Evolutionary conservation across 106 monocot species (phyloP), one percentile per base, ranked within the genome.

Genomic region (Apostasia shenzhenica): DNA sequence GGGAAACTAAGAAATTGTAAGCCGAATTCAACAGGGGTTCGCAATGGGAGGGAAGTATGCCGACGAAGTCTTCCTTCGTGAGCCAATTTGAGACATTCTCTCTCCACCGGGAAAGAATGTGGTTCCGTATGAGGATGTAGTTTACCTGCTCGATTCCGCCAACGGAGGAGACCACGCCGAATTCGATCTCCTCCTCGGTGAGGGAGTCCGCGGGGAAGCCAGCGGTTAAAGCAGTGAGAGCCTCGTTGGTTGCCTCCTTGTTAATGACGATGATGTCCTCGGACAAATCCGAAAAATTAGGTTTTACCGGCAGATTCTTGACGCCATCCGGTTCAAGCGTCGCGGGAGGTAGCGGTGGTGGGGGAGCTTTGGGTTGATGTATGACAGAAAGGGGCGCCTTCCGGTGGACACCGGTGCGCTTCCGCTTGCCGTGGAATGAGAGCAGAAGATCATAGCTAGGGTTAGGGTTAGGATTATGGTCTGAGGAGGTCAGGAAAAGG

Each of bases 141-240:
- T 94, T 90, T 2, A 99, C 90, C 90, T 99, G 99, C 72, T 99
- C 99, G 67, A 99, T 92, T 41, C 99, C 99, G 45, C 92, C 92
- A 45, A 90, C 56, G 75, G 70, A 58, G 72, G 99, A 90, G 66
- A 99, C 90, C 51, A 99, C 99, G 69, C 70, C 79, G 55, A 81
- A 81, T 57, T 99, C 99, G 72, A 90, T 79, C 78, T 99, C 99
- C 78, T 99, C 99, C 39, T 99, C 93, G 68, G 93, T 93, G 56
- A 99, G 83, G 46, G 89, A 85, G 81, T 99, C 99, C 2, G 99
- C 99, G 12, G 99, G 99, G 79, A 99, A 99, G 4, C 99, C 99
- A 39, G 83, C 74, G 74, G 90, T 81, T 65, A 99, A 90, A 13
- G 90, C 99, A 70, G 83, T 93, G 55, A 93, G 81, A 74, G 99